A percentile compares a stretch with the other conserved stretches of the same genome.
phyloP scores from a whole-genome alignment of 306 rosid species.

The Cucurbita moschata region DNA sequence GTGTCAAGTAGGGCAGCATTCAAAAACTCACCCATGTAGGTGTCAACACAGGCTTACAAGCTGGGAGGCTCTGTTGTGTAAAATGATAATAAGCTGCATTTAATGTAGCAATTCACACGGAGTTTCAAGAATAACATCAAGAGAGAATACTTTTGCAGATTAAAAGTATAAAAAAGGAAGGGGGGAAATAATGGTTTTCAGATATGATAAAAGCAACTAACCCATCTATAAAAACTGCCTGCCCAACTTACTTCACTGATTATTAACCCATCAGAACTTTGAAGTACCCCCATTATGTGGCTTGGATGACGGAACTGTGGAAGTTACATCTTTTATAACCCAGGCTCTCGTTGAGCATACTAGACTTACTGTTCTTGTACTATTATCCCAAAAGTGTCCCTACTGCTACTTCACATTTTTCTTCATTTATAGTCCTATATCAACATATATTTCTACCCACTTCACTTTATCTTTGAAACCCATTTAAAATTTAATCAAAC shows the following conservation, averaged over 20 bases:
- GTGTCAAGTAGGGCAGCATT: neutral
- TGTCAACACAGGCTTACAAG: conserved; percentile 86
- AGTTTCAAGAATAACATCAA: neutral
- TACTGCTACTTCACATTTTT: neutral
- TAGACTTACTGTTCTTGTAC: neutral
- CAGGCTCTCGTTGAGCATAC: neutral
- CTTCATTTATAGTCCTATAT: neutral
- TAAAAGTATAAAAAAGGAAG: neutral
- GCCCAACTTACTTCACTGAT: neutral
- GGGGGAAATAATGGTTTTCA: neutral
- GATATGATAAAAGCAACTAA: neutral
- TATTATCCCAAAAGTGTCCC: neutral
- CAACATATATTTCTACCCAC: neutral
- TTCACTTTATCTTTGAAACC: neutral
- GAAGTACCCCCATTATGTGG: neutral
- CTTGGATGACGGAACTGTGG: neutral
- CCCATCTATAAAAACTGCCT: neutral
- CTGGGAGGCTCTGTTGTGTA: conserved; percentile 88
- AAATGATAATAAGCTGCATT: conserved; percentile 54
- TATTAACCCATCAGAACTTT: neutral
- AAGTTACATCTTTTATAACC: neutral
- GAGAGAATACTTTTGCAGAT: neutral
- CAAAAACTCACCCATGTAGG: conserved; percentile 66
- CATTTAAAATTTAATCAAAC: neutral
- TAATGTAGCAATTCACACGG: conserved; percentile 11